Conservation (phyloP, 306 rosid species). For the Prunus persica region DNA sequence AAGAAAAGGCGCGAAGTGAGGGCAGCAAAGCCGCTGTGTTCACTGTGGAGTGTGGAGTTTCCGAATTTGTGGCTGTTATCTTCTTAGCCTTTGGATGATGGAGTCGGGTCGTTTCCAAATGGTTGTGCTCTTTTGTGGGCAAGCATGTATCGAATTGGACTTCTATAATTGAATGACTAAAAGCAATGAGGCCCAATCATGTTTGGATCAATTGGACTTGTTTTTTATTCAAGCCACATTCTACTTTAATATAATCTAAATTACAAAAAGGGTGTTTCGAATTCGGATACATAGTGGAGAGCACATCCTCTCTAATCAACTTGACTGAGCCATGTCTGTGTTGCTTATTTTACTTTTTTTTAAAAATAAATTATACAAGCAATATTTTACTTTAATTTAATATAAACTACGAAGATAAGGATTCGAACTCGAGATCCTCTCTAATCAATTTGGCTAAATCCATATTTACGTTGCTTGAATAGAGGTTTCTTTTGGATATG, state of each 20-base stretch:
- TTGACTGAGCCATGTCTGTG: fast-evolving
- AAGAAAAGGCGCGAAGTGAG: not conserved
- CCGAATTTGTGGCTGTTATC: not conserved
- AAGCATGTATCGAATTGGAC: not conserved
- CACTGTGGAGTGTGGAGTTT: not conserved
- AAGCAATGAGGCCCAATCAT: no score
- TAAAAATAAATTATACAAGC: no score
- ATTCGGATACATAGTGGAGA: fast-evolving
- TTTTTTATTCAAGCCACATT: no score
- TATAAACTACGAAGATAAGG: fast-evolving
- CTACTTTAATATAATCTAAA: no score
- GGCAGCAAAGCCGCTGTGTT: not conserved
- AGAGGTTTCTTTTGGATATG: no score
- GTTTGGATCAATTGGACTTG: no score
- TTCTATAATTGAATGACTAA: not conserved
- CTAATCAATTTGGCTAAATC: no score
- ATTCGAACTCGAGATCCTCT: no score
- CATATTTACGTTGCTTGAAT: no score
- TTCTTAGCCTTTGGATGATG: not conserved
- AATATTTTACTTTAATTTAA: no score
- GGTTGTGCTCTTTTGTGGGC: not conserved
- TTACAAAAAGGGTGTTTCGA: fast-evolving
- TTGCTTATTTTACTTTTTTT: no score
- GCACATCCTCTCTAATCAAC: no score
- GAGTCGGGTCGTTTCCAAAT: not conserved